These are phyloP conservation scores for Volvariella volvacea DNA, from an alignment of 1,284 basidiomycete genomes.

Conservation along the genomic window DNA sequence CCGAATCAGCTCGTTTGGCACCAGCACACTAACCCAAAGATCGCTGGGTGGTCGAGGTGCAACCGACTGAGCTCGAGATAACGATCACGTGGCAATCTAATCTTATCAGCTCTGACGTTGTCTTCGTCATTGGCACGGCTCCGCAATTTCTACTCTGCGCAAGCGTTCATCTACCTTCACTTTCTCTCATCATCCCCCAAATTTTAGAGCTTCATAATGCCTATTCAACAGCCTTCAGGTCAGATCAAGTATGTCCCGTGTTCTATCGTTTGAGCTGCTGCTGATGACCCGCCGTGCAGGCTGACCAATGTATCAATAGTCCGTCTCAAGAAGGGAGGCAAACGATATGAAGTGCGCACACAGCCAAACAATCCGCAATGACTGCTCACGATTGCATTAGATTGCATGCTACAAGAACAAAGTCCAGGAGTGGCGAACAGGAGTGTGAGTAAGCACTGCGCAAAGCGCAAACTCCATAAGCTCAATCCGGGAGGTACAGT, in stretches of 20 bases:
- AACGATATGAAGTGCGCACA: conserved; percentile 85
- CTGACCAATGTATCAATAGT: conserved; percentile 97
- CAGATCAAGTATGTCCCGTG: conserved; percentile 66
- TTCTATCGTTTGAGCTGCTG: background rate
- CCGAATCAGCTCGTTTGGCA: no score
- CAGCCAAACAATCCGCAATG: background rate
- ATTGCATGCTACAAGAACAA: conserved; percentile 99
- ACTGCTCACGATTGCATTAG: conserved; percentile 29
- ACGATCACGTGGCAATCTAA: no score
- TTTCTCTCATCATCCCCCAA: no score
- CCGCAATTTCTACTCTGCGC: no score
- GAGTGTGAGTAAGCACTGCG: conserved; percentile 54
- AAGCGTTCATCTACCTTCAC: no score
- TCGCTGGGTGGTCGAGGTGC: no score
- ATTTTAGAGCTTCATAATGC: conserved; percentile 22
- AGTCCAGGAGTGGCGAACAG: conserved; percentile 92
- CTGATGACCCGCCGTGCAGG: conserved; percentile 31
- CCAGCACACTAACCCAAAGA: no score
- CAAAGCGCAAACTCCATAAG: no score
- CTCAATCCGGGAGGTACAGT: no score
- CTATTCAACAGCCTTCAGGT: conserved; percentile 78
- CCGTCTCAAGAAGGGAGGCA: conserved; percentile 92
- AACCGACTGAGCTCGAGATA: no score
- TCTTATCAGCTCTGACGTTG: no score
- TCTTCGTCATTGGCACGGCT: no score